Conservation (phyloP, 2,329 filamentous ascomycete species). For the Cordyceps cicadae region DNA sequence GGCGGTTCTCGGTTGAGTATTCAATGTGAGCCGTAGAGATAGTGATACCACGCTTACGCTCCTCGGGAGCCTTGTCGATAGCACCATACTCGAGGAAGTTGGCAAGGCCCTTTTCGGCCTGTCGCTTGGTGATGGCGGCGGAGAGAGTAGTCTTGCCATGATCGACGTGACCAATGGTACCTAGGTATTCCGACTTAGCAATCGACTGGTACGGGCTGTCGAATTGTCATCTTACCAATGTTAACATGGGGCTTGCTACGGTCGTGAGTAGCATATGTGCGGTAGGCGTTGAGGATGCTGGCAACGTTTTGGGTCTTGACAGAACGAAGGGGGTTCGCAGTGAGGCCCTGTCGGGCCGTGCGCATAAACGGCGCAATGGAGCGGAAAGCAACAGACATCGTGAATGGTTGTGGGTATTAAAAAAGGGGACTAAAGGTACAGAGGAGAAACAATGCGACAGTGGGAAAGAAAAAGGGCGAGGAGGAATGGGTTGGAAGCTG, state of each 20-base stretch:
- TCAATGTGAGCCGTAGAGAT: conserved; percentile 98
- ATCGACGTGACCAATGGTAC: conserved; percentile 98
- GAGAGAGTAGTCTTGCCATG: conserved; percentile 99
- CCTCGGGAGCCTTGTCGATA: conserved; percentile 98
- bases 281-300: conserved; percentile 56
- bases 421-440: conserved; percentile 19
- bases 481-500: conserved; percentile 11
- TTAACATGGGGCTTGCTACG: conserved; percentile 96
- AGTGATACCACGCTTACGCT: conserved; percentile 99
- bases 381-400: conserved; percentile 75
- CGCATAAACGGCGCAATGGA: conserved; percentile 71
- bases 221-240: conserved; percentile 55
- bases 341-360: conserved; percentile 68
- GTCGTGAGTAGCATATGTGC: conserved; percentile 66
- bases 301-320: conserved; percentile 54
- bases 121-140: conserved; percentile 96
- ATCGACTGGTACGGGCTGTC: too few relatives aligned
- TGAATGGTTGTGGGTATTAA: conserved; percentile 27
- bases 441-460: conserved; percentile 19
- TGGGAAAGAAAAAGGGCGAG: conserved; percentile 13
- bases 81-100: conserved; percentile 94
- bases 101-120: conserved; percentile 88
- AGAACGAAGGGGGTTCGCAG: conserved; percentile 69
- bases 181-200: conserved; percentile 33
- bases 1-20: conserved; percentile 86